These are phyloP conservation scores for Trebouxia gelatinosa DNA, from an alignment of 163 green algal species.

Conservation along the genomic window DNA sequence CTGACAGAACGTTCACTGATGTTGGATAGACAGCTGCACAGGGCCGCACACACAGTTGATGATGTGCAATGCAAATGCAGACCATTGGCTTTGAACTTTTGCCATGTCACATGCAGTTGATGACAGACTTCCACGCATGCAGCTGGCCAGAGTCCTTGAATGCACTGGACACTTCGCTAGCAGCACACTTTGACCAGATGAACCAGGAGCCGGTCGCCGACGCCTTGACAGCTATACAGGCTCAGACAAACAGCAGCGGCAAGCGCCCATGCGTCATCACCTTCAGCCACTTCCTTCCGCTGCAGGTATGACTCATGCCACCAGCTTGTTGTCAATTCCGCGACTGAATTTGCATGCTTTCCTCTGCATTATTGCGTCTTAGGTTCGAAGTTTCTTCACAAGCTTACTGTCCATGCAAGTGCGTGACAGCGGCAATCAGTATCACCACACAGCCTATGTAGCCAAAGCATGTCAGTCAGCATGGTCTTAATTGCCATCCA, in stretches of 20 bases:
- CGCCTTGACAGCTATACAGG: conserved; percentile 7
- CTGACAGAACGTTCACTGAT: no score
- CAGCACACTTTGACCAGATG: conserved; percentile 54
- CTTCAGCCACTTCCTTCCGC: conserved; percentile 63
- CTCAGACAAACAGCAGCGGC: background rate
- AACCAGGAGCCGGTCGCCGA: conserved; percentile 49
- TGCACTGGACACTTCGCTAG: conserved; percentile 42
- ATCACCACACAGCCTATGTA: background rate
- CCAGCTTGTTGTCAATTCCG: background rate
- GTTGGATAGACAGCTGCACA: no score
- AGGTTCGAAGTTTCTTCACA: background rate
- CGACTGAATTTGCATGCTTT: background rate
- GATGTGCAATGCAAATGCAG: no score
- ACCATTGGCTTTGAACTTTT: no score
- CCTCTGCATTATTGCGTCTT: background rate
- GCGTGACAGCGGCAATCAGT: background rate
- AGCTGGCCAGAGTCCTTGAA: conserved; percentile 37
- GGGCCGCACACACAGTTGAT: no score
- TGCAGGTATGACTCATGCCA: conserved; percentile 28
- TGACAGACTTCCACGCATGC: conserved; percentile 59
- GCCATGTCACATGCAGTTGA: conserved; percentile 26
- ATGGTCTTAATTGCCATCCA: background rate
- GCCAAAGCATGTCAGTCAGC: background rate
- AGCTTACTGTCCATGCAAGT: background rate
- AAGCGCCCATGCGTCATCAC: conserved; percentile 45